A percentile compares a stretch with the other conserved stretches of the same genome.
Conservation (phyloP, 1,284 basidiomycete species). For the Exsudoporus floridanus region DNA sequence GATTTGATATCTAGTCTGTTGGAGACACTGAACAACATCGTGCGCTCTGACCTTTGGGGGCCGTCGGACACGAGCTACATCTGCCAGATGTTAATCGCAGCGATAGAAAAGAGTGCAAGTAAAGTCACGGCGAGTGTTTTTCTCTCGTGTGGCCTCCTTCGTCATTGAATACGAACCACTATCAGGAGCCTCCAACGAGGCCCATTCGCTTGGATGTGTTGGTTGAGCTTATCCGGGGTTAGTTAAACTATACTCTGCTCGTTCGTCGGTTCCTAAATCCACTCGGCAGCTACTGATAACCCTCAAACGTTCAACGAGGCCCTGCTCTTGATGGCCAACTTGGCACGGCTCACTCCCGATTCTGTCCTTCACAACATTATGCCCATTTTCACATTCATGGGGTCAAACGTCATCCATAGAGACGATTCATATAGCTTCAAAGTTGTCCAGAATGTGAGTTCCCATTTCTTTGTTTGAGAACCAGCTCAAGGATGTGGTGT, state of each 20-base stretch:
- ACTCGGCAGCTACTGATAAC: slow-evolving; percentile 71
- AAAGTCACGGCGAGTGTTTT: slow-evolving; percentile 54
- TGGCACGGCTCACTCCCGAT: slow-evolving; percentile 85
- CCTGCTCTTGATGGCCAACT: slow-evolving; percentile 82
- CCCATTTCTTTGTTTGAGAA: neutral
- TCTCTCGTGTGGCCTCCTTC: neutral
- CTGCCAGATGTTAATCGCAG: slow-evolving; percentile 85
- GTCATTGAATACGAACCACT: slow-evolving; percentile 8
- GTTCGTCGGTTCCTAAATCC: slow-evolving; percentile 1
- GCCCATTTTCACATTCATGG: slow-evolving; percentile 99
- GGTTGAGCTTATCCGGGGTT: slow-evolving; percentile 84
- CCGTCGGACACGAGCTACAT: slow-evolving; percentile 73
- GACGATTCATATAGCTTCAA: slow-evolving; percentile 96
- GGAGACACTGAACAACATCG: slow-evolving; percentile 69
- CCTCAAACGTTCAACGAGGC: slow-evolving; percentile 96
- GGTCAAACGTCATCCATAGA: slow-evolving; percentile 91
- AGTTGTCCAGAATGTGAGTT: slow-evolving; percentile 84
- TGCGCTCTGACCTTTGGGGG: slow-evolving; percentile 45
- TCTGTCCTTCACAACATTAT: slow-evolving; percentile 94
- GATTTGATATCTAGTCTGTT: slow-evolving; percentile 74
- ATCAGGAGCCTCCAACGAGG: slow-evolving; percentile 48
- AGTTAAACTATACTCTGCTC: slow-evolving; percentile 21
- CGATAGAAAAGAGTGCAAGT: slow-evolving; percentile 69
- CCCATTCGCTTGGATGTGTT: slow-evolving; percentile 75
- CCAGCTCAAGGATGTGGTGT: slow-evolving; percentile 3